Conservation (phyloP, 805 yeast genomes). For the Pichia heedii region DNA sequence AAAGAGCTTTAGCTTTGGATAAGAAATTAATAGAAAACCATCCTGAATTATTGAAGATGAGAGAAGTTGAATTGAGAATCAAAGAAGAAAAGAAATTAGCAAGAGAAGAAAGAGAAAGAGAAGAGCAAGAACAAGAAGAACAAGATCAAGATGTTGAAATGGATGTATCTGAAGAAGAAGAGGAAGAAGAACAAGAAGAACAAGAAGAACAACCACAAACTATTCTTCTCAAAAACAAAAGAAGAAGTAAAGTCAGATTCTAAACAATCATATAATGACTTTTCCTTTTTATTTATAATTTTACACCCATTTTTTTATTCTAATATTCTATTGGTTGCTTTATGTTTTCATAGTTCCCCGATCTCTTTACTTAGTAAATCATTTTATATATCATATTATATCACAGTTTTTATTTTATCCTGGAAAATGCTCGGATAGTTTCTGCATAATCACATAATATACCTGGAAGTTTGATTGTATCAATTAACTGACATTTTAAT, state of each 20-base stretch:
- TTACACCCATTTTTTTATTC: too few relatives aligned
- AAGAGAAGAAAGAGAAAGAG: conserved; percentile 40
- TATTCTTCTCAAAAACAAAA: conserved; percentile 59
- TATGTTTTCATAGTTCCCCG: not conserved
- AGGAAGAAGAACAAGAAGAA: conserved; percentile 38
- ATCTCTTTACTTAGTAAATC: not conserved
- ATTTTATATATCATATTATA: not conserved
- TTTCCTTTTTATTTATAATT: too few relatives aligned
- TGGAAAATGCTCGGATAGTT: not conserved
- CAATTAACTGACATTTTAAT: not conserved
- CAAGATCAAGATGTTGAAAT: conserved; percentile 39
- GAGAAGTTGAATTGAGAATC: conserved; percentile 85
- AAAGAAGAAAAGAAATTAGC: conserved; percentile 58
- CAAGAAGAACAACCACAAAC: conserved; percentile 38
- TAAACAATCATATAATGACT: conserved; percentile 19
- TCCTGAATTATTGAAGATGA: conserved; percentile 83
- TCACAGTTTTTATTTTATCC: not conserved
- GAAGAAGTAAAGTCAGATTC: conserved; percentile 34
- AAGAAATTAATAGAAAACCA: conserved; percentile 79
- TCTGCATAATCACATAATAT: not conserved
- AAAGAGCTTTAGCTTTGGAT: conserved; percentile 74
- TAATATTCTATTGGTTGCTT: too few relatives aligned
- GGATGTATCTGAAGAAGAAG: conserved; percentile 37
- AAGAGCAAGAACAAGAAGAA: conserved; percentile 35
- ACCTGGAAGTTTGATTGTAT: not conserved